Evolutionary conservation across 2,329 filamentous ascomycete genomes (phyloP).

Genomic region (Fusarium beomiforme): DNA sequence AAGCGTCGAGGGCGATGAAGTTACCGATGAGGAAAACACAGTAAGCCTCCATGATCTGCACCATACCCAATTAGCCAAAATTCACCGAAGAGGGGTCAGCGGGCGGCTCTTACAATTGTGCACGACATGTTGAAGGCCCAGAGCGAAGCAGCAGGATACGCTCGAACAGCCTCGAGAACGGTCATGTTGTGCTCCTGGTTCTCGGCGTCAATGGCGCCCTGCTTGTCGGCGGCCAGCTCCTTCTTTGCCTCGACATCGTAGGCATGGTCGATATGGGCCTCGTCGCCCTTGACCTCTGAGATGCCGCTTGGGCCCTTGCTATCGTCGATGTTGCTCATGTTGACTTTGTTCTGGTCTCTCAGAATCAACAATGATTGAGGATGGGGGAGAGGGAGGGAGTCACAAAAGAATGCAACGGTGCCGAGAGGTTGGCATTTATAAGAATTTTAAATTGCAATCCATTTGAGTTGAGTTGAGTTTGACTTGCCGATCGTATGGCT

Average conservation of each 20-base stretch:
- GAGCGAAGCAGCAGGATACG: constrained; percentile 56
- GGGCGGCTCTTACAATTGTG: constrained; percentile 54
- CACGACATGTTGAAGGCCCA: constrained; percentile 62
- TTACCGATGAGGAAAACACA: constrained; percentile 60
- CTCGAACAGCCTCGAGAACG: constrained; percentile 50
- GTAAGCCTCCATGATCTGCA: constrained; percentile 61
- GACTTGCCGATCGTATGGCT: neutral
- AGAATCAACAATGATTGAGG: constrained; percentile 18
- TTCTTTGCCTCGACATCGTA: constrained; percentile 34
- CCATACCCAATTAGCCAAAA: neutral
- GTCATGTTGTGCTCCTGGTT: constrained; percentile 55
- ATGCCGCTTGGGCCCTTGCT: constrained; percentile 14
- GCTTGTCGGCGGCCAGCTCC: constrained; percentile 25
- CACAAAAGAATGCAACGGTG: neutral
- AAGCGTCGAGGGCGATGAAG: constrained; percentile 55
- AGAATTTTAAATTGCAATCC: neutral
- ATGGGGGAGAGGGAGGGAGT: neutral
- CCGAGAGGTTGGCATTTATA: constrained; percentile 15
- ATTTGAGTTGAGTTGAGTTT: too few species aligned
- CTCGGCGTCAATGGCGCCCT: constrained; percentile 47
- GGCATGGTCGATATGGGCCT: constrained; percentile 30
- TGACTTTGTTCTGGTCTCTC: neutral
- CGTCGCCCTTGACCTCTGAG: constrained; percentile 21
- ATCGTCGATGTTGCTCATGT: constrained; percentile 26
- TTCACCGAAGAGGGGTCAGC: neutral